A percentile compares a stretch with the other conserved stretches of the same genome.
These are phyloP conservation scores for Fusarium transvaalense DNA, from an alignment of 2,329 filamentous ascomycete genomes.

Conservation along the genomic window DNA sequence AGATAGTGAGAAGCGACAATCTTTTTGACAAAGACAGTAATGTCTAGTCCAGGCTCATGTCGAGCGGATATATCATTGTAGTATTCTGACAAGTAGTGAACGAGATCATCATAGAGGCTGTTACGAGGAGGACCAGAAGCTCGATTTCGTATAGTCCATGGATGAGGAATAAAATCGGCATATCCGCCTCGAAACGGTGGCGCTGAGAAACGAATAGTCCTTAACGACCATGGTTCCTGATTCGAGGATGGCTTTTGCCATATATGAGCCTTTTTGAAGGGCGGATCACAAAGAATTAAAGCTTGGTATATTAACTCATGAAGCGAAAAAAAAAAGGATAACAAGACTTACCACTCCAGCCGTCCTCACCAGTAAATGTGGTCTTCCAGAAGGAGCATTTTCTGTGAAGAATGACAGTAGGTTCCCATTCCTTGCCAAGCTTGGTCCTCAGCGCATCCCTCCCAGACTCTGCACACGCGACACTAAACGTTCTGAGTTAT, in stretches of 20 bases:
- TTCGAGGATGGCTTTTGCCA: constrained; percentile 1
- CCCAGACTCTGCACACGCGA: neutral
- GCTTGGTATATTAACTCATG: neutral
- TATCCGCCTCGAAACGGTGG: constrained; percentile 12
- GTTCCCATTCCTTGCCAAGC: constrained; percentile 8
- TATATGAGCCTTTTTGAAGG: constrained; percentile 1
- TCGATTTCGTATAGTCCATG: constrained; percentile 1
- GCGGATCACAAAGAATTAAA: constrained; percentile 8
- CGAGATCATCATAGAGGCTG: constrained; percentile 4
- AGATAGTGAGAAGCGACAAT: constrained; percentile 7
- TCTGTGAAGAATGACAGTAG: constrained; percentile 1
- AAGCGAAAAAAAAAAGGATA: neutral
- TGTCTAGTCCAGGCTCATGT: neutral
- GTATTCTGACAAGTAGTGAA: constrained; percentile 8
- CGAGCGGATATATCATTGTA: constrained; percentile 5
- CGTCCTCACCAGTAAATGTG: neutral
- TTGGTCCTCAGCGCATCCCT: constrained; percentile 11
- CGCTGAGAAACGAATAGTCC: constrained; percentile 3
- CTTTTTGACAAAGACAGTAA: constrained; percentile 11
- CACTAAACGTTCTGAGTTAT: constrained; percentile 4
- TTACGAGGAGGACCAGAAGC: neutral
- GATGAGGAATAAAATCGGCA: constrained; percentile 4
- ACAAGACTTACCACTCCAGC: neutral
- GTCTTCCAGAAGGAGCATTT: constrained; percentile 17
- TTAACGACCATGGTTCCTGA: neutral